phyloP scores from a whole-genome alignment of 306 rosid species.

The Fragaria nilgerrensis region DNA sequence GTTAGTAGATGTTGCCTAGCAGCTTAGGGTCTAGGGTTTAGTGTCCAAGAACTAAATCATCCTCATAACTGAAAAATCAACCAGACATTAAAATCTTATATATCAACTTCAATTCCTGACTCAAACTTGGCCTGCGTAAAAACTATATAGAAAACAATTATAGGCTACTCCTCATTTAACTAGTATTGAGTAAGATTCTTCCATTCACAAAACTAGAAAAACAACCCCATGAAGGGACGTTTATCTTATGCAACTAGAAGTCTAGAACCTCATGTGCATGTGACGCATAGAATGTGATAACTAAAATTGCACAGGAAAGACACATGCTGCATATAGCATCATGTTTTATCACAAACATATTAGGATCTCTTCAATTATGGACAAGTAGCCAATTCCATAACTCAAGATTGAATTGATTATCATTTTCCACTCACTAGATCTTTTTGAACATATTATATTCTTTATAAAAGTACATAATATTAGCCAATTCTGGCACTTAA shows the following conservation, averaged over 20 bases:
- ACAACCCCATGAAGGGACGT: not conserved
- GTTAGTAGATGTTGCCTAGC: not conserved
- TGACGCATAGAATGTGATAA: not conserved
- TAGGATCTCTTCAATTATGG: not conserved
- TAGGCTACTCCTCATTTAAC: not conserved
- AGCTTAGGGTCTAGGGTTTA: not conserved
- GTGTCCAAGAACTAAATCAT: not conserved
- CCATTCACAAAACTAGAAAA: not conserved
- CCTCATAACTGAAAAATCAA: not conserved
- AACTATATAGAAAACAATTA: not conserved
- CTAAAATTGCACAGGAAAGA: too few relatives aligned
- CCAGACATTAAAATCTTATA: not conserved
- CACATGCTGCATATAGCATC: not conserved
- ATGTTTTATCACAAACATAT: too few relatives aligned
- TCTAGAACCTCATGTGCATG: not conserved
- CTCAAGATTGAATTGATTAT: too few relatives aligned
- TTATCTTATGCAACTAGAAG: not conserved
- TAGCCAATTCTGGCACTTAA: not conserved
- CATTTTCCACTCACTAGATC: not conserved
- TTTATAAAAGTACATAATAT: not conserved
- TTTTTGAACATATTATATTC: too few relatives aligned
- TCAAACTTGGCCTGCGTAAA: not conserved
- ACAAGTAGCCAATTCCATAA: not conserved
- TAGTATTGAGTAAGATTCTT: not conserved
- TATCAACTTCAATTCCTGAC: not conserved